These are phyloP conservation scores for Gorgonomyces haynaldii DNA, from an alignment of 192 early-diverging fungal species.

Conservation along the genomic window DNA sequence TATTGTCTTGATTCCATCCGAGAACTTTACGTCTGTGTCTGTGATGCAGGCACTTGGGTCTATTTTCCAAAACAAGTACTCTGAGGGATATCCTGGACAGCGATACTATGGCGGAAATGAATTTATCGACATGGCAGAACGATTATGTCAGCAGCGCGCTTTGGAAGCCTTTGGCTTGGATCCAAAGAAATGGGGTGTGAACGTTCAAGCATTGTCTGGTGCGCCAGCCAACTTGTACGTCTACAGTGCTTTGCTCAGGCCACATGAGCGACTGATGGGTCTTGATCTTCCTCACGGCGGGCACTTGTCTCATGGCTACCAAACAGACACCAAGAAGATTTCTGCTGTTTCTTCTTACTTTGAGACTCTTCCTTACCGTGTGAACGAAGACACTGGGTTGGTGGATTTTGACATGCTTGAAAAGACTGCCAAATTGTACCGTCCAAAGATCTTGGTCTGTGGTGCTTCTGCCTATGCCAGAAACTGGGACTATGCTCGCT, in stretches of 20 bases:
- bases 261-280: constrained; percentile 97
- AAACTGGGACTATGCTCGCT: constrained; percentile 84
- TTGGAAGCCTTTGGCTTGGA: constrained; percentile 85
- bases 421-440: constrained; percentile 65
- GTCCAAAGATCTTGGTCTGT: constrained; percentile 93
- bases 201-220: constrained; percentile 91
- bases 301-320: constrained; percentile 97
- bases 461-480: constrained; percentile 92
- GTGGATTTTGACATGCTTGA: constrained; percentile 91
- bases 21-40: constrained; percentile 95
- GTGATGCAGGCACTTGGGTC: constrained; percentile 96
- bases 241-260: constrained; percentile 87
- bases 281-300: constrained; percentile 96
- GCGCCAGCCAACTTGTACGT: constrained; percentile 97
- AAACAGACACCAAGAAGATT: constrained; percentile 93
- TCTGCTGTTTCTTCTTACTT: constrained; percentile 90
- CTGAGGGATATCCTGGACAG: constrained; percentile 1
- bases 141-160: constrained; percentile 87
- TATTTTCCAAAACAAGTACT: constrained; percentile 91
- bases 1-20: constrained; percentile 91
- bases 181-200: constrained; percentile 86
- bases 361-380: constrained; percentile 91
- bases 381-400: constrained; percentile 75
- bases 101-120: constrained; percentile 99
- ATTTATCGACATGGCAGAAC: constrained; percentile 90